Base-by-base conservation (phyloP, 2,329 filamentous ascomycete species). In the Sclerotinia trifoliorum region DNA sequence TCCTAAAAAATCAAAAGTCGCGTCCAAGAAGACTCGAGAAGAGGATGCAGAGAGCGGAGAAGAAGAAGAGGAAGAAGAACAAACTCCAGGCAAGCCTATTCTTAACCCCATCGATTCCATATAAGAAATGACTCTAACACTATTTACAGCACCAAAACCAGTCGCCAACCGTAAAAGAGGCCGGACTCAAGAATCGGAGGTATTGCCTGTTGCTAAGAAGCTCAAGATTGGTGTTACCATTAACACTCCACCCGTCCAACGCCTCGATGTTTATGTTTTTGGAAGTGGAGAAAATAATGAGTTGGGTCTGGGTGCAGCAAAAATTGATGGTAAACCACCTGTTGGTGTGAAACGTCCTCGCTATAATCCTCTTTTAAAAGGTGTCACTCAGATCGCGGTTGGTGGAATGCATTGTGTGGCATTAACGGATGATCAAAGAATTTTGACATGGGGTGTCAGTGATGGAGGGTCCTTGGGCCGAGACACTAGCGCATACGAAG, bases 371-470 rank as follows among this genome's bases (percentile, higher is more conserved):
- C 81, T 84, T 68, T 82, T 93, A 52, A 79, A 81, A 35, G 86
- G 88, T 57, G 87, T 95, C 48, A 91, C 95, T 2, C 88, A 91
- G 78, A 80, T 96, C 68, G 88, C 90, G 63, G 88, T 89, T 70
- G 92, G 92, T 70, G 92, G 91, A 68, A 94, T 96, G 91, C 92
- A 96, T 79, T 88, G 85, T 65, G 82, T 90, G 71, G 91, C 89
- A 3, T 81, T 95, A 65, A 94, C 92, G 62, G 85, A 88, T 73
- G 90, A 94, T 78, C 92, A 93, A 82, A 89, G 88, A 80, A 90
- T 96, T 73, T 81, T 93, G 66, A 93, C 91, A 39, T 96, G 92
- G 92, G 92, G 92, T 66, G 92, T 95, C 73, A 95, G 95, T 77
- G 92, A 96, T 76, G 88, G 93, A 76, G 90, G 90, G 71, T 91